phyloP scores from a whole-genome alignment of 2,329 filamentous ascomycete genomes.

The Colletotrichum sojae region DNA sequence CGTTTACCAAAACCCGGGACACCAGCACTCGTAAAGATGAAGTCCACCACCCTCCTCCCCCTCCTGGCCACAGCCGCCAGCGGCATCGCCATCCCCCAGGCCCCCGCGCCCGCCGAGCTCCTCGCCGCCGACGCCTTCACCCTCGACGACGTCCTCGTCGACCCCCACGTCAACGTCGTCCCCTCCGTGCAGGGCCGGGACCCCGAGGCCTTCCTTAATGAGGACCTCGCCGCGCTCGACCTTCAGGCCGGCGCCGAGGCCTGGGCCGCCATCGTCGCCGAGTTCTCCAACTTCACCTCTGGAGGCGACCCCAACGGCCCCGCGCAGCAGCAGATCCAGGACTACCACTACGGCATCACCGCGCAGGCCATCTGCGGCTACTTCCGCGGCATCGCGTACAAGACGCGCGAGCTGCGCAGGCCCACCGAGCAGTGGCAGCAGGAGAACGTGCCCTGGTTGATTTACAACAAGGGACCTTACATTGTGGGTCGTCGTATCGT shows the following conservation, averaged over 20 bases:
- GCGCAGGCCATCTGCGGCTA: constrained; percentile 15
- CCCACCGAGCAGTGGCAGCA: constrained; percentile 23
- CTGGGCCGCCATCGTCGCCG: constrained; percentile 18
- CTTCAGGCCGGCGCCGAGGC: background rate
- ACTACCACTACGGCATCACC: constrained; percentile 28
- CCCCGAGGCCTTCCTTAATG: background rate
- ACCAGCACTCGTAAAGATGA: constrained; percentile 13
- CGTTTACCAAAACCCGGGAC: background rate
- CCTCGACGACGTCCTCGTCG: background rate
- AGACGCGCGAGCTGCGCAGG: constrained; percentile 22
- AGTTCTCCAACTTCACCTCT: background rate
- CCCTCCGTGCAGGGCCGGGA: background rate
- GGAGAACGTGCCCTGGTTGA: constrained; percentile 40
- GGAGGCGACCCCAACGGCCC: background rate
- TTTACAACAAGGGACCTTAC: constrained; percentile 38
- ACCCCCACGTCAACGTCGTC: constrained; percentile 2
- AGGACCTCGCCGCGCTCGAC: background rate
- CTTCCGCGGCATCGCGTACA: constrained; percentile 26
- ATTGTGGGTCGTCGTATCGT: too few relatives aligned
- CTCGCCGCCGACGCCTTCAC: constrained; percentile 1
- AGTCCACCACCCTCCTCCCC: constrained; percentile 17
- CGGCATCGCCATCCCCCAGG: constrained; percentile 2
- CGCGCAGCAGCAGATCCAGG: background rate
- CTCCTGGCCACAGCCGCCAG: constrained; percentile 16
- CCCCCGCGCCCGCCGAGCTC: background rate